Conservation (phyloP, 192 early-diverging fungal species). For the Linnemannia exigua region DNA sequence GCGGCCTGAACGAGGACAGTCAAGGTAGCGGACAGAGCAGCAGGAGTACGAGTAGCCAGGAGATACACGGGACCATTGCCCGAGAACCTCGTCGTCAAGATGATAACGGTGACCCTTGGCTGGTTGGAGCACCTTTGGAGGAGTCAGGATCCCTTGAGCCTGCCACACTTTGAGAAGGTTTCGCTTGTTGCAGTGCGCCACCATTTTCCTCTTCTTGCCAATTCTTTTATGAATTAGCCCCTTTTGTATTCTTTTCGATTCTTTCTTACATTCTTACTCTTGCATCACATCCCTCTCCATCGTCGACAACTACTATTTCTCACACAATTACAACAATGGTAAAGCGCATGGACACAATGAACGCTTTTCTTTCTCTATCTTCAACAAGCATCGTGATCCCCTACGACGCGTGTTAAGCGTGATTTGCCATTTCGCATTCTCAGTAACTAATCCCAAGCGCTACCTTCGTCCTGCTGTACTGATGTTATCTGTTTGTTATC, state of each 20-base stretch:
- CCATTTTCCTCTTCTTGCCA: constrained; percentile 9
- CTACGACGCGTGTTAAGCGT: neutral
- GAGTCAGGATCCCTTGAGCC: neutral
- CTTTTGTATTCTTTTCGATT: neutral
- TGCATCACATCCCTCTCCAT: neutral
- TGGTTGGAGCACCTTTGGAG: neutral
- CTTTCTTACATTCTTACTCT: neutral
- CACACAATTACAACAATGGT: neutral
- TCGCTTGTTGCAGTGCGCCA: constrained; percentile 4
- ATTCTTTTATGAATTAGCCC: neutral
- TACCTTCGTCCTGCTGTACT: too few relatives aligned
- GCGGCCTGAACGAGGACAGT: neutral
- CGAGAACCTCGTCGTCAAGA: neutral
- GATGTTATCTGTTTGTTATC: too few relatives aligned
- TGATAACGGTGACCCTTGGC: neutral
- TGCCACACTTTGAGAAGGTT: neutral
- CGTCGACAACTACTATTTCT: neutral
- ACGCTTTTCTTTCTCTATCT: neutral
- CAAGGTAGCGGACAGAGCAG: neutral
- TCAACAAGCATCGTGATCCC: constrained; percentile 4
- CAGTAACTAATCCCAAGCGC: neutral
- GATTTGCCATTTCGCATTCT: neutral
- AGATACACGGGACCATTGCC: neutral
- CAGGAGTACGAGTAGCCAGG: neutral
- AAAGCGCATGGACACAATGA: neutral